Base-by-base conservation (phyloP, 2,329 filamentous ascomycete genomes). In the Aspergillus viridinutans region DNA sequence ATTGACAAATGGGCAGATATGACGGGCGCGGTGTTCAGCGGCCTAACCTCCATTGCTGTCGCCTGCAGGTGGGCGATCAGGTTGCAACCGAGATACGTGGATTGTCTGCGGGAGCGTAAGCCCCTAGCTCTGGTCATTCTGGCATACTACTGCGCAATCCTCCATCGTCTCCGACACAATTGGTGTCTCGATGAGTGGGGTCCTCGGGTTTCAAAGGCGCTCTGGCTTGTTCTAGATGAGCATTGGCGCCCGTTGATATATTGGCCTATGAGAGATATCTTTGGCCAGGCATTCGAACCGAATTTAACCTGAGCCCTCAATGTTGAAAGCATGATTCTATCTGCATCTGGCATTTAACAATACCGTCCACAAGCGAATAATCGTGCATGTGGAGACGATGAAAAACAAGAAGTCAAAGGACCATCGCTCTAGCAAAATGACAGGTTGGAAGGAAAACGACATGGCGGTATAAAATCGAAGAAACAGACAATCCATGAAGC, bases 131-230 rank as follows among this genome's bases (percentile, higher is more conserved):
- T 87, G 20, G 87, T 87, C 80, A 25, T 83, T 82, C 45, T 83
- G 80, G 45, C 88, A 79, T 67, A 83, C 85, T 62, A 84, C 85
- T 64, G 78, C 85, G 25, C 78, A 51, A 75, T 89, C 21, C 83
- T 86, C 62, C 79, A 80, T 42, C 78, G 84, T 59, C 80, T 87
- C 58, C 71, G 78, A 28, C 76, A 87, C 29, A 66, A 67, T 5
- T 90, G 88, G 88, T 90, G 86, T 83, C 74, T 89, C 9, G 80
- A 84, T 38, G 86, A 86, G 43, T 86, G 88, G 65, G 81, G 85
- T 20, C 80, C 82, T 17, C 81, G 85, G 55, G 86, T 90, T 64
- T 83, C 89, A 7, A 83, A 84, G 68, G 86, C 86, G 21, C 79
- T 89, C 23, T 73, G 71, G 69, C 56, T 61, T 35, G 57, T 67